Base-by-base conservation (phyloP, 164 flowering plant species). In the Umbellularia californica region DNA sequence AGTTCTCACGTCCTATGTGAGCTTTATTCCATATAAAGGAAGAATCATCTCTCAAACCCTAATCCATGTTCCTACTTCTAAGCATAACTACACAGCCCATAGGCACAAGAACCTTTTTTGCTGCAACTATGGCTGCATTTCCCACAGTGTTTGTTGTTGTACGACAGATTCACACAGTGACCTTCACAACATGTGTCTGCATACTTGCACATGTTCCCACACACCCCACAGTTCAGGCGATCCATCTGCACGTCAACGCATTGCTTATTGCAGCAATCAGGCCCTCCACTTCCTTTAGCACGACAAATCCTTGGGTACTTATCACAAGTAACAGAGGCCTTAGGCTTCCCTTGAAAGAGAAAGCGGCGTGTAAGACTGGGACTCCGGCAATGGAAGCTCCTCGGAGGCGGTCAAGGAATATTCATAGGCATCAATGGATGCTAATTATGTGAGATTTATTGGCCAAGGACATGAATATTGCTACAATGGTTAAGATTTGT, bases 191-290 rank as follows among this genome's bases (percentile, higher is more conserved):
- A 80, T 3, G 72, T 66, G 58, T 77, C 75, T 3, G 47, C 55
- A 68, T 65, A 73, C 72, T 67, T 77, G 65, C 82, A 80, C 60
- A 70, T 80, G 28, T 74, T 70, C 72, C 82, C 77, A 68, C 82
- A 77, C 69, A 22, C 30, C 25, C 82, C 75, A 25, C 82, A 80
- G 64, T 80, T 74, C 14, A 58, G 41, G 3, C 74, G 35, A 27
- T 80, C 79, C 17, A 7, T 67, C 72, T n/a, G 19, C 58, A 70
- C 62, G 25, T 80, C 77, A 5, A 77, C 79, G 25, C 82, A 80
- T 71, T 68, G 70, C 58, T 74, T 80, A 35, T 70, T 73, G 25
- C 77, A 80, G 63, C 82, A 77, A 30, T 50, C 30, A 3, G 72
- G 72, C 12, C 77, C 75, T 30, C 74, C 74, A 52, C 77, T 77